These are phyloP conservation scores for Berkeleyomyces rouxiae DNA, from an alignment of 2,329 filamentous ascomycete genomes.

Conservation along the genomic window DNA sequence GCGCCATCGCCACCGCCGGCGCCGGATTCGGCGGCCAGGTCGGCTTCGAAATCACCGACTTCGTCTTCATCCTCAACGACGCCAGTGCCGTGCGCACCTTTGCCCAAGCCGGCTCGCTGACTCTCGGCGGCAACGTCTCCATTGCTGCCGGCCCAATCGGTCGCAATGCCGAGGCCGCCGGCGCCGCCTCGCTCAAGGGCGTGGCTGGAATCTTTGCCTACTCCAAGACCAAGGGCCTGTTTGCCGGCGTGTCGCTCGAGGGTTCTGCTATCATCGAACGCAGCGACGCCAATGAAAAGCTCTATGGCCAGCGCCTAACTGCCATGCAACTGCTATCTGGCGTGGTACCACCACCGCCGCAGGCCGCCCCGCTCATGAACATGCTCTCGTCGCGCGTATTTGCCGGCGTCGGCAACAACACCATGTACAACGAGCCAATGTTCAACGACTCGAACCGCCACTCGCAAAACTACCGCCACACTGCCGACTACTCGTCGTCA, in stretches of 20 bases:
- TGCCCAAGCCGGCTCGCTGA: constrained; percentile 78
- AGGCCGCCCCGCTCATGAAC: constrained; percentile 68
- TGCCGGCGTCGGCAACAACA: constrained; percentile 46
- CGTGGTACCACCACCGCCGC: constrained; percentile 57
- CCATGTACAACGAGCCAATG: constrained; percentile 87
- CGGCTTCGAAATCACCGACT: constrained; percentile 77
- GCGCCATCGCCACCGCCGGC: constrained; percentile 64
- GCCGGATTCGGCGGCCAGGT: constrained; percentile 76
- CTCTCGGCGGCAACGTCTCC: constrained; percentile 88
- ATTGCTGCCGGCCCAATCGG: constrained; percentile 88
- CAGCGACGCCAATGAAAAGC: constrained; percentile 89
- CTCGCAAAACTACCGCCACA: constrained; percentile 52
- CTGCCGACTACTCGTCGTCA: constrained; percentile 23
- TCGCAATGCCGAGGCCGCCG: constrained; percentile 87
- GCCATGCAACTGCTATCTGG: constrained; percentile 71
- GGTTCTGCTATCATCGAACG: constrained; percentile 87
- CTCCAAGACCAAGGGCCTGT: constrained; percentile 93
- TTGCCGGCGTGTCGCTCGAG: constrained; percentile 88
- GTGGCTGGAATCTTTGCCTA: constrained; percentile 92
- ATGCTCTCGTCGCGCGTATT: constrained; percentile 78
- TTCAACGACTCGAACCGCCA: constrained; percentile 76
- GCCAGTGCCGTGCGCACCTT: constrained; percentile 78
- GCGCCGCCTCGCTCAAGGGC: constrained; percentile 75
- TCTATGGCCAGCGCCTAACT: constrained; percentile 72
- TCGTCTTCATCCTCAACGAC: constrained; percentile 98